Evolutionary conservation across 176 grass and related monocot genomes (phyloP), one percentile per base, ranked within the genome.

Genomic region (Carex pumila): DNA sequence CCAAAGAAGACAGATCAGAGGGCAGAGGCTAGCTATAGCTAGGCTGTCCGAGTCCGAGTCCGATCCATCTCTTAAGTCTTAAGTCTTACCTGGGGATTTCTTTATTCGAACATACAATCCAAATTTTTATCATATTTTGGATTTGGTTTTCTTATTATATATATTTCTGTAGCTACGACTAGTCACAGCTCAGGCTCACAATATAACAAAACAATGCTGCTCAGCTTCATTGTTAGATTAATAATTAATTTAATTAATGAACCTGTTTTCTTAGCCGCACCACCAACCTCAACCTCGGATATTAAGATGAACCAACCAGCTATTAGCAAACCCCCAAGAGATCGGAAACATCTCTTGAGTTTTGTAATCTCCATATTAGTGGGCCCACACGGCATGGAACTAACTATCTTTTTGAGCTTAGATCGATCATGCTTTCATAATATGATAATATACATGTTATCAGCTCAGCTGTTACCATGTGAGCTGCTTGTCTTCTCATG

Each of bases 121-220:
- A 60, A 79, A 79, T 12, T 58, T 37, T 80, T 2, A 22, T 80
- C 56, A 80, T 80, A 11, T 60, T 65, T 64, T 49, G 12, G 32
- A 29, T 49, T 47, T 82, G 12, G 10, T 15, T 53, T 82, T 82
- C 12, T 66, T 82, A 65, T 39, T 66, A 18, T 75, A 53, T 54
- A 18, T 75, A 53, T 54, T 75, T 82, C 36, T 68, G 25, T 25
- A 25, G 25, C 39, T 43, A 62, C 57, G 39, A 54, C 80, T 65
- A 65, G 54, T 53, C 39, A 83, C 62, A 83, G 80, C 80, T 83
- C 80, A 68, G 68, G 80, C 80, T 83, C 80, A 68, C 18, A 39
- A 19, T 75, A 47, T 75, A 47, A 34, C 3, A 25, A 0, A 25
- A 25, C 25, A 25, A 25, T 25, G 25, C 32, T 34, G 32, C 2